phyloP scores from a whole-genome alignment of 768 basidiomycete genomes.

The Naganishia kalamii region DNA sequence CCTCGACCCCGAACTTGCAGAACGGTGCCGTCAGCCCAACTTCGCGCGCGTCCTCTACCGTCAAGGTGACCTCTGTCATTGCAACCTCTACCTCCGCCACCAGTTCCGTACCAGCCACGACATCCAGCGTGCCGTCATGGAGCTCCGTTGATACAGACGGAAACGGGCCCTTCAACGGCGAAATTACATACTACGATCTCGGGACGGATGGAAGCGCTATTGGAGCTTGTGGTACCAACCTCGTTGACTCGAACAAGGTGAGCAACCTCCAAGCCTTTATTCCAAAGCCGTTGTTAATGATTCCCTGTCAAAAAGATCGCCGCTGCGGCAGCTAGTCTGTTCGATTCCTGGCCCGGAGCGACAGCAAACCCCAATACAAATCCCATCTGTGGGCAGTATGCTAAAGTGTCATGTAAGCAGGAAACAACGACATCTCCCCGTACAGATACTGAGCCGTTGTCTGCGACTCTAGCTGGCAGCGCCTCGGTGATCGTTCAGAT shows the following conservation, averaged over 20 bases:
- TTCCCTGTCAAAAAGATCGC: constrained; percentile 31
- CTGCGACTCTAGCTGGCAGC: constrained; percentile 51
- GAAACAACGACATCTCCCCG: background rate
- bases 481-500: constrained; percentile 53
- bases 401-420: constrained; percentile 47
- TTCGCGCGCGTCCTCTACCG: background rate
- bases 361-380: constrained; percentile 64
- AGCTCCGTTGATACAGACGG: constrained; percentile 37
- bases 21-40: background rate
- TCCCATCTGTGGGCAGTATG: constrained; percentile 59
- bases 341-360: constrained; percentile 56
- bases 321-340: constrained; percentile 57
- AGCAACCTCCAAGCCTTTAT: background rate
- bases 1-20: background rate
- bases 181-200: constrained; percentile 45
- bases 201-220: constrained; percentile 6
- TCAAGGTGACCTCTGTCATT: constrained; percentile 21
- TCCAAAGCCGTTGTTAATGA: background rate
- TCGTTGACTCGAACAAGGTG: constrained; percentile 19
- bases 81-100: constrained; percentile 31
- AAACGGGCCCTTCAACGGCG: constrained; percentile 56
- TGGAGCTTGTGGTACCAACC: constrained; percentile 16
- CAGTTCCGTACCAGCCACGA: constrained; percentile 22
- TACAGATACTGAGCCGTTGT: background rate
- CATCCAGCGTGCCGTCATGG: constrained; percentile 16